These are phyloP conservation scores for Aspergillus pseudoterreus DNA, from an alignment of 2,329 filamentous ascomycete species.

Conservation along the genomic window DNA sequence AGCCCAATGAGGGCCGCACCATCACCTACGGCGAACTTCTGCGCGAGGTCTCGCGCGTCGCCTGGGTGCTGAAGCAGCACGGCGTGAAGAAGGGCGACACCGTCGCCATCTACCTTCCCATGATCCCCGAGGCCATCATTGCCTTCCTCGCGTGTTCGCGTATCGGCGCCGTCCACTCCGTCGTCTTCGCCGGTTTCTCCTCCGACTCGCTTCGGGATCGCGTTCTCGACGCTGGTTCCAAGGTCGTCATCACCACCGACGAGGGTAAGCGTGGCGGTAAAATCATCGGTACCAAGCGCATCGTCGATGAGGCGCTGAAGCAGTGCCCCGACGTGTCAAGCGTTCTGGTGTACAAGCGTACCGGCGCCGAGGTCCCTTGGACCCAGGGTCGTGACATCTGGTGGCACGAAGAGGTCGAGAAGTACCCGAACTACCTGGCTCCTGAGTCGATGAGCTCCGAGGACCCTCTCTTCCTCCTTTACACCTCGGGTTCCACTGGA, in stretches of 20 bases:
- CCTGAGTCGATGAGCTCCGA: slow-evolving; percentile 88
- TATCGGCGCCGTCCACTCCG: slow-evolving; percentile 94
- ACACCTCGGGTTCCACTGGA: slow-evolving; percentile 95
- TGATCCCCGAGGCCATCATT: slow-evolving; percentile 95
- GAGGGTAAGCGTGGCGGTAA: slow-evolving; percentile 98
- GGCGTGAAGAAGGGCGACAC: slow-evolving; percentile 97
- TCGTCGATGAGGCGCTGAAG: slow-evolving; percentile 95
- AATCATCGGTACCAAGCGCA: slow-evolving; percentile 96
- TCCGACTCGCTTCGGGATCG: slow-evolving; percentile 93
- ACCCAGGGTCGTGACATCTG: slow-evolving; percentile 84
- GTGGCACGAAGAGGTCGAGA: slow-evolving; percentile 99
- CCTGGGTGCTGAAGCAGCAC: slow-evolving; percentile 88
- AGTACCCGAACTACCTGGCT: slow-evolving; percentile 89
- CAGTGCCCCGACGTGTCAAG: slow-evolving; percentile 85
- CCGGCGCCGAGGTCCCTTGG: slow-evolving; percentile 87
- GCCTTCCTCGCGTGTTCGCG: slow-evolving; percentile 86
- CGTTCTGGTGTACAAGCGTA: slow-evolving; percentile 91
- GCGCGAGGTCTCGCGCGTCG: slow-evolving; percentile 81
- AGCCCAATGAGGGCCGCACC: slow-evolving; percentile 77
- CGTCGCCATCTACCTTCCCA: slow-evolving; percentile 94
- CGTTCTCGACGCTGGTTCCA: slow-evolving; percentile 84
- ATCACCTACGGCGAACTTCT: slow-evolving; percentile 93
- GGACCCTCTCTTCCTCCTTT: slow-evolving; percentile 94
- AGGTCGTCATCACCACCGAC: slow-evolving; percentile 93
- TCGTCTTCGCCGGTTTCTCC: slow-evolving; percentile 97